A percentile compares a stretch with the other conserved stretches of the same genome.
Evolutionary conservation across 129 eudicot species (phyloP).

Genomic region (Tagetes erecta): DNA sequence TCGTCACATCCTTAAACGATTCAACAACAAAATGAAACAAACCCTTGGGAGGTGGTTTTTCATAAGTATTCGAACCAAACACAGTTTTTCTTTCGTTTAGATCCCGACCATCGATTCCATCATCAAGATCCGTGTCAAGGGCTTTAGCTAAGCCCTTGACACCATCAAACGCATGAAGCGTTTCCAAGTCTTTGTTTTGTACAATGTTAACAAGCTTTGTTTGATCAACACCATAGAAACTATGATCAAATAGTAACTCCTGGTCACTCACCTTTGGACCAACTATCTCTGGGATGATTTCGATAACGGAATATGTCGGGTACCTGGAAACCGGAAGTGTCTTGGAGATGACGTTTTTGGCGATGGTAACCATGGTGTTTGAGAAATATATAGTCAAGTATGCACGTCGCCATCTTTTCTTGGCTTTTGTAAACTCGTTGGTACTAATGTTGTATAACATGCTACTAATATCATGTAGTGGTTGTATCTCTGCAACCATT

Average conservation of each 20-base stretch:
- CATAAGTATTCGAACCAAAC: slow-evolving; percentile 70
- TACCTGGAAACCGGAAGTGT: slow-evolving; percentile 9
- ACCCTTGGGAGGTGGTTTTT: slow-evolving; percentile 61
- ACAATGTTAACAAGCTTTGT: slow-evolving; percentile 40
- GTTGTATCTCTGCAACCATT: slow-evolving; percentile 22
- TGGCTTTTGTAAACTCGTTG: slow-evolving; percentile 43
- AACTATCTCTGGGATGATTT: slow-evolving; percentile 28
- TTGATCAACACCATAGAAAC: slow-evolving; percentile 31
- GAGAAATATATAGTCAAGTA: slow-evolving; percentile 53
- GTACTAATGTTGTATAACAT: slow-evolving; percentile 41
- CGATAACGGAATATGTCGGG: slow-evolving; percentile 42
- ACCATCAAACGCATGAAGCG: slow-evolving; percentile 39
- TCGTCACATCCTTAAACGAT: slow-evolving; percentile 67
- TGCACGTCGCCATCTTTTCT: slow-evolving; percentile 71
- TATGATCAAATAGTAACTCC: too few relatives aligned
- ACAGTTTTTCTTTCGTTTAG: slow-evolving; percentile 23
- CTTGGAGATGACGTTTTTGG: slow-evolving; percentile 28
- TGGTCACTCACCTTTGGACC: background rate
- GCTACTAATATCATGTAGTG: slow-evolving; percentile 14
- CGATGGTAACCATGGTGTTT: slow-evolving; percentile 43
- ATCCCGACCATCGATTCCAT: slow-evolving; percentile 49
- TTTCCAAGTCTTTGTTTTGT: slow-evolving; percentile 44
- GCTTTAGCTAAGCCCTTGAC: slow-evolving; percentile 44
- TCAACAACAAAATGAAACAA: slow-evolving; percentile 49
- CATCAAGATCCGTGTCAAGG: slow-evolving; percentile 44